Evolutionary conservation across 129 eudicot species (phyloP), one percentile per base, ranked within the genome.

Genomic region (Gnaphalium uliginosum): DNA sequence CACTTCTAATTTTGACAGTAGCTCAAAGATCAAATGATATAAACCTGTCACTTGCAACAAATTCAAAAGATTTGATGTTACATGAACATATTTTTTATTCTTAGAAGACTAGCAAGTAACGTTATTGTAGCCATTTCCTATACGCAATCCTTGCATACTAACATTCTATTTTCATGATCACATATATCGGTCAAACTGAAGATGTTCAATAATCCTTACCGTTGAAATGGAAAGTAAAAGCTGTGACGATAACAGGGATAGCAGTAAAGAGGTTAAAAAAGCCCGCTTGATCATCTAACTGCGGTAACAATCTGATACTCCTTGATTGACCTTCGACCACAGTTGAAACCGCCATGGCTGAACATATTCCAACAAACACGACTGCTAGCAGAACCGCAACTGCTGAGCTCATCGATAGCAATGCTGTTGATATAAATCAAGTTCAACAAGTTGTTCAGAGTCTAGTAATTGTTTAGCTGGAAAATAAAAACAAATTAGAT

Each of bases 171-270:
- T 50, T 62, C 27, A 46, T 75, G 51, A 26, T 74, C 60, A 61
- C 39, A 8, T 14, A 46, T 29, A 33, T 25, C 39, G 21, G 46
- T 27, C 35, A 58, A 68, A 9, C 15, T 35, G 19, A 53, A 46
- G 32, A n/a, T 35, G 14, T 32, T 39, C 22, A 8, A 14, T 33
- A 60, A 35, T 3, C 17, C 83, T 82, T 81, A 90, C 98, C 97
- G 26, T 94, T 94, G 81, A 94, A 94, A 73, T 94, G 97, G 73
- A 94, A 94, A n/a, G 98, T 94, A 77, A 94, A 94, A 35, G 98
- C 97, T 10, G 98, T 94, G 11, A 94, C 96, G 14, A 94, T 94
- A 10, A 94, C 97, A 43, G 98, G 97, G 27, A 87, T 72, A 37
- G 98, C 96, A 1, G 98, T 90, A 83, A 94, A 94, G 60, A 94